Percentiles rank a stretch among this genome's conserved stretches.
phyloP scores from a whole-genome alignment of 2,329 filamentous ascomycete genomes.

The Coniochaeta ligniaria region DNA sequence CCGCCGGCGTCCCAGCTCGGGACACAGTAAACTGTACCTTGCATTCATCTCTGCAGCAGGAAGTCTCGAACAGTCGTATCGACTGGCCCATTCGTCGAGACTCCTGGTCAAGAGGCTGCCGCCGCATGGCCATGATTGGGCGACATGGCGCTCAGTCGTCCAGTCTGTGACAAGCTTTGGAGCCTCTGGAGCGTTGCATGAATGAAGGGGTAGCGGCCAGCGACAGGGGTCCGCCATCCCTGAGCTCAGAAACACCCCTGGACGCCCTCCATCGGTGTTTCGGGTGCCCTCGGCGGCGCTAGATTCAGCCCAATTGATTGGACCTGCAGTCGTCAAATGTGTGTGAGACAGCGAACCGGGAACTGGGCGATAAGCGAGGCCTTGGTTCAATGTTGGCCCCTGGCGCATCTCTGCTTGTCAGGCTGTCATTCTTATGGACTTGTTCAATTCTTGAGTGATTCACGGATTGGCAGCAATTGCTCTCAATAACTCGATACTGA shows the following conservation, averaged over 20 bases:
- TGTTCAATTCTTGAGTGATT: too few relatives aligned
- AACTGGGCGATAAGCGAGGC: background rate
- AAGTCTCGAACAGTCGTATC: conserved; percentile 1
- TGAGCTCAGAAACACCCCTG: background rate
- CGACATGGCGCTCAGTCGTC: background rate
- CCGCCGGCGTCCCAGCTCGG: background rate
- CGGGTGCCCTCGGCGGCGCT: background rate
- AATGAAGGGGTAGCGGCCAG: conserved; percentile 7
- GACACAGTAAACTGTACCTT: background rate
- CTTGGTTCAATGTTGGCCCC: background rate
- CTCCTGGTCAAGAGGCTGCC: background rate
- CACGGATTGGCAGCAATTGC: too few relatives aligned
- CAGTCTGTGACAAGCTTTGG: conserved; percentile 8
- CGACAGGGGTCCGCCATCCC: conserved; percentile 4
- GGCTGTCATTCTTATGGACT: background rate
- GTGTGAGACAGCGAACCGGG: background rate
- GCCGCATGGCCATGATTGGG: conserved; percentile 4
- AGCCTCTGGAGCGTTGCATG: conserved; percentile 7
- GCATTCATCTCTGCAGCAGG: background rate
- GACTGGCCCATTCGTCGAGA: background rate
- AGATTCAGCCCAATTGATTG: background rate
- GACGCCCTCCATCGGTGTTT: background rate
- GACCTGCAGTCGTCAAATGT: background rate
- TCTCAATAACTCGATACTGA: too few relatives aligned
- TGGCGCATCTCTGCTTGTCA: background rate